Base-by-base conservation (phyloP, 148 eudicot species). In the Rhododendron vialii region DNA sequence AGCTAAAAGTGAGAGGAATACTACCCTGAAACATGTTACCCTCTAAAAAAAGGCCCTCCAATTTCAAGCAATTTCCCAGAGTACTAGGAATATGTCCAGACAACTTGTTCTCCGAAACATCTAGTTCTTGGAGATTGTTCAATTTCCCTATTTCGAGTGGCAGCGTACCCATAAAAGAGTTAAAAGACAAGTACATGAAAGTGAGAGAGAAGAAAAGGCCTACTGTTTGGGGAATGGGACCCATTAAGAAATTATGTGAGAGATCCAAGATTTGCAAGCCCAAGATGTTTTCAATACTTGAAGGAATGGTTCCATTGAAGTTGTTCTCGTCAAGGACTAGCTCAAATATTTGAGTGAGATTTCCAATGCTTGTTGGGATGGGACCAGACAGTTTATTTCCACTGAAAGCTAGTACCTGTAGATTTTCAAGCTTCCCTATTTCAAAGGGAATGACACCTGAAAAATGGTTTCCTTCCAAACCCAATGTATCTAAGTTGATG, bases 301-400 rank as follows among this genome's bases (percentile, higher is more conserved):
- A 38, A 74, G 90, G 90, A 2, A 89, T 71, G 53, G 35, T 81
- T 14, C 90, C 88, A 26, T 78, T 59, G 2, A 89, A 84, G 14
- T 59, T 35, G 85, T 86, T 89, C 28, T 18, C 0, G 11, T 0
- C 1, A 5, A 89, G 36, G 20, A 0, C 1, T 22, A 89, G 7
- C 0, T 0, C 10, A 17, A 41, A 83, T n/a, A 89, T 33, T 50
- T 5, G 82, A 2, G 90, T 57, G 45, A 86, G 47, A 75, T 89
- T 89, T 14, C 65, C 43, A 1, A 88, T 28, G 11, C 82, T 51
- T 20, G 4, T 15, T n/a, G 84, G 90, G n/a, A 88, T 84, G 11
- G 4, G 47, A 12, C 79, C 82, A 2, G 61, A 47, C 0, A 88
- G 4, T 28, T n/a, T 85, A 61, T 82, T 82, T 22, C 20, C 2